phyloP scores from a whole-genome alignment of 2,329 filamentous ascomycete genomes.

The Coleophoma crateriformis region DNA sequence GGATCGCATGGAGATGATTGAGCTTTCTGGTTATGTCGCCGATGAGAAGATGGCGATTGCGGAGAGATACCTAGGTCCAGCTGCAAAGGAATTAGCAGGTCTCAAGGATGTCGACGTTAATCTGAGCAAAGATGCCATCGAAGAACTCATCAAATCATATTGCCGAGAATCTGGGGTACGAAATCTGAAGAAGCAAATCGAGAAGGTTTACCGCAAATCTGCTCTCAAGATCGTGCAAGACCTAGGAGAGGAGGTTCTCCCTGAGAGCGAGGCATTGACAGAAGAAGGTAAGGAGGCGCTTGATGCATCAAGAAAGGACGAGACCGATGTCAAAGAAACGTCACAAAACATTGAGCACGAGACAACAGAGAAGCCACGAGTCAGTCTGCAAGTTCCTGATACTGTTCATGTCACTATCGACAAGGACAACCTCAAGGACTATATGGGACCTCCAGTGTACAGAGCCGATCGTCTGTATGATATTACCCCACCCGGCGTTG shows the following conservation, averaged over 20 bases:
- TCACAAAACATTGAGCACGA: conserved; percentile 46
- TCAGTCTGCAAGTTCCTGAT: conserved; percentile 78
- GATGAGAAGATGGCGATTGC: conserved; percentile 99
- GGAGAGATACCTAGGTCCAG: conserved; percentile 83
- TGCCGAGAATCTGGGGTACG: conserved; percentile 95
- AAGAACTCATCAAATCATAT: conserved; percentile 97
- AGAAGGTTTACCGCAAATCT: conserved; percentile 97
- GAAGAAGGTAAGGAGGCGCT: conserved; percentile 78
- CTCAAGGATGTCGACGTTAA: conserved; percentile 85
- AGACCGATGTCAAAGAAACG: conserved; percentile 56
- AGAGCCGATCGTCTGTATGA: conserved; percentile 96
- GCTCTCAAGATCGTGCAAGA: conserved; percentile 96
- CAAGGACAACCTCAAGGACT: conserved; percentile 91
- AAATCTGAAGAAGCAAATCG: conserved; percentile 98
- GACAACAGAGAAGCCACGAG: conserved; percentile 61
- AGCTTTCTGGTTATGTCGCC: conserved; percentile 91
- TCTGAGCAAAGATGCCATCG: conserved; percentile 81
- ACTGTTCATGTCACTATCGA: conserved; percentile 79
- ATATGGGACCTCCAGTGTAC: conserved; percentile 92
- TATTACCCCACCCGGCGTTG: conserved; percentile 84
- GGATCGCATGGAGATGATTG: conserved; percentile 97
- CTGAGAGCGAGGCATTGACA: conserved; percentile 77
- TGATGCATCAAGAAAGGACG: conserved; percentile 64
- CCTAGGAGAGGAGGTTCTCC: conserved; percentile 75
- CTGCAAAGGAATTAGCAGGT: conserved; percentile 90